Evolutionary conservation across 2,329 filamentous ascomycete genomes (phyloP).

Genomic region (Helicocarpus griseus): DNA sequence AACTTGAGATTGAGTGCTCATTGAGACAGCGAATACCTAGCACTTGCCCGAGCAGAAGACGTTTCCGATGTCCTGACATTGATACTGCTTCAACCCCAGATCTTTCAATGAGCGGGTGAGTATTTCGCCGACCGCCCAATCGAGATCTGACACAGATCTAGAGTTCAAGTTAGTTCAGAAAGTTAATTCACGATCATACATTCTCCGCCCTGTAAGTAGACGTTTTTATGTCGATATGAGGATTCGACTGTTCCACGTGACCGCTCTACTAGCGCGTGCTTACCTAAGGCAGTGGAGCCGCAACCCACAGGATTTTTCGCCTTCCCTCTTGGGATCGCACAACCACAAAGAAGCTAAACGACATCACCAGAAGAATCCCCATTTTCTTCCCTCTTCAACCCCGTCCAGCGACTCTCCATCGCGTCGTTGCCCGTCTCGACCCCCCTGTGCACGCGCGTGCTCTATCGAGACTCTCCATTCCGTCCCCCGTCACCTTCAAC

Average conservation of each 20-base stretch:
- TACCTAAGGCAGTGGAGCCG: not conserved
- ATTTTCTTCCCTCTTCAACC: not conserved
- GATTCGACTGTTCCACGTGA: not conserved
- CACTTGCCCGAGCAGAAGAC: too few species aligned
- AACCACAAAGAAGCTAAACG: slow-evolving; percentile 9
- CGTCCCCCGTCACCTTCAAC: not conserved
- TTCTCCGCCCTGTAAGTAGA: too few species aligned
- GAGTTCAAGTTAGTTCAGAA: too few species aligned
- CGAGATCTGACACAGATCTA: too few species aligned
- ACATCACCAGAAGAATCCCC: not conserved
- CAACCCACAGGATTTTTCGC: slow-evolving; percentile 14
- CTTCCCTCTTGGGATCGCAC: slow-evolving; percentile 10
- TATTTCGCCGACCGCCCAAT: too few species aligned
- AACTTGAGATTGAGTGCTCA: too few species aligned
- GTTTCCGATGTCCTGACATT: too few species aligned
- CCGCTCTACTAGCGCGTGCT: not conserved
- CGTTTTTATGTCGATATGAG: not conserved
- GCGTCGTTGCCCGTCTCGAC: slow-evolving; percentile 3
- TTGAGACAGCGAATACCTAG: too few species aligned
- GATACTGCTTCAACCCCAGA: too few species aligned
- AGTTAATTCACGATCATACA: too few species aligned
- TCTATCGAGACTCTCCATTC: not conserved
- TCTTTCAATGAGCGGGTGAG: too few species aligned
- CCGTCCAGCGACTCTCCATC: not conserved
- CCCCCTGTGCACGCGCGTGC: slow-evolving; percentile 3